Evolutionary conservation across 1,284 basidiomycete species (phyloP).

Genomic region (Stygiomarasmius scandens): DNA sequence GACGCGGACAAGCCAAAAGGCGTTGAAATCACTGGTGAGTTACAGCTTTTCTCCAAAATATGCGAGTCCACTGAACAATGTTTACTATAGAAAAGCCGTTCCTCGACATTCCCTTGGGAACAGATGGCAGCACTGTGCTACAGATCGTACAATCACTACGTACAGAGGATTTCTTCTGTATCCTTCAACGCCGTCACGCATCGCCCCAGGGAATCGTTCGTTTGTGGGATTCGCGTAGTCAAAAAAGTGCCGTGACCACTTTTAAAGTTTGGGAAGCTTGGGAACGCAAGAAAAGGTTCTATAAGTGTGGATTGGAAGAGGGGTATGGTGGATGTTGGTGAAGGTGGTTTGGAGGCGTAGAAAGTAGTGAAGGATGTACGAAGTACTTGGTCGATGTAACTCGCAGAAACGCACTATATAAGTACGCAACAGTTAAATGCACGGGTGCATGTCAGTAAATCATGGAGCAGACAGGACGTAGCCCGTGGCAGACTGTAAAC

Average conservation of each 20-base stretch:
- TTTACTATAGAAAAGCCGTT: slow-evolving; percentile 67
- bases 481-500: no score
- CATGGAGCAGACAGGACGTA: no score
- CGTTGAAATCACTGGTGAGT: slow-evolving; percentile 76
- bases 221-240: slow-evolving; percentile 85
- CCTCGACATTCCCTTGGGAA: slow-evolving; percentile 54
- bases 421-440: no score
- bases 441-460: no score
- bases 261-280: slow-evolving; percentile 73
- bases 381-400: no score
- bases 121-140: slow-evolving; percentile 45
- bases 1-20: slow-evolving; percentile 39
- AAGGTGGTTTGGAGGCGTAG: slow-evolving; percentile 86
- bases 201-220: slow-evolving; percentile 72
- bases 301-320: slow-evolving; percentile 78
- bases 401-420: no score
- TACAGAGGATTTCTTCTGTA: slow-evolving; percentile 72
- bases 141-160: slow-evolving; percentile 67
- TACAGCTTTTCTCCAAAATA: neutral
- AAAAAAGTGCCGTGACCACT: slow-evolving; percentile 62
- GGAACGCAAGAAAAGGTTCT: slow-evolving; percentile 62
- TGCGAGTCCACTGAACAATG: neutral
- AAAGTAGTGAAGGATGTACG: slow-evolving; percentile 43
- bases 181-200: slow-evolving; percentile 73
- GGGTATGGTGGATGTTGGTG: slow-evolving; percentile 77